Conservation (phyloP, 1,284 basidiomycete genomes). For the Rhodotorula sp. region DNA sequence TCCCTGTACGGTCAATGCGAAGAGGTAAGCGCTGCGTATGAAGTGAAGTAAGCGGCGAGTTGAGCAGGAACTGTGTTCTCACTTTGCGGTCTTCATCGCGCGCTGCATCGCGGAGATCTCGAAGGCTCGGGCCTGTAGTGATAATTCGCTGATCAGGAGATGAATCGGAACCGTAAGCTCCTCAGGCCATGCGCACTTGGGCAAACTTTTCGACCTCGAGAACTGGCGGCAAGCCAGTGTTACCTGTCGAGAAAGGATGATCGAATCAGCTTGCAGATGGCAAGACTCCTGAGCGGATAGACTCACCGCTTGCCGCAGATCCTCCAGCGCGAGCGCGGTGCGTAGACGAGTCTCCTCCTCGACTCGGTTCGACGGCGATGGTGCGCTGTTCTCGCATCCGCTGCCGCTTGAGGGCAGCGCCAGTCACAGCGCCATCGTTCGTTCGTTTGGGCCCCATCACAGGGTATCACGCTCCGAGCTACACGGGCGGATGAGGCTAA, state of each 20-base stretch:
- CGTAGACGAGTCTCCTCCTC: not conserved
- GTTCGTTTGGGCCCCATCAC: slow-evolving; percentile 31
- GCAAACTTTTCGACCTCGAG: slow-evolving; percentile 84
- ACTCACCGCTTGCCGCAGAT: slow-evolving; percentile 19
- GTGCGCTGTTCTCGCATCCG: slow-evolving; percentile 28
- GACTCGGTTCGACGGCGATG: slow-evolving; percentile 22
- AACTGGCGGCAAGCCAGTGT: slow-evolving; percentile 60
- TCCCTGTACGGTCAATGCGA: slow-evolving; percentile 37
- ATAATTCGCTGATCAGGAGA: not conserved
- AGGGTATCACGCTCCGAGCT: not conserved
- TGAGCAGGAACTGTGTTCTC: too few relatives aligned
- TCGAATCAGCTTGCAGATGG: too few relatives aligned
- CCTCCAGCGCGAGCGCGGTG: slow-evolving; percentile 13
- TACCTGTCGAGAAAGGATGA: slow-evolving; percentile 11
- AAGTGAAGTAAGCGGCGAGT: too few relatives aligned
- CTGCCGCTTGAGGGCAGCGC: slow-evolving; percentile 51
- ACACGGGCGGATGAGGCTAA: not conserved
- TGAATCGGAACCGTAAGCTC: not conserved
- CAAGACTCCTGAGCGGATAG: not conserved
- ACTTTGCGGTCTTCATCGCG: slow-evolving; percentile 77
- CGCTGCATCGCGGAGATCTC: slow-evolving; percentile 85
- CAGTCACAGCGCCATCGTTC: slow-evolving; percentile 43
- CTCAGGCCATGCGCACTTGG: slow-evolving; percentile 58
- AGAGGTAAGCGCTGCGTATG: not conserved
- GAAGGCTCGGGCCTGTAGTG: slow-evolving; percentile 69